A percentile compares a stretch with the other conserved stretches of the same genome.
phyloP scores from a whole-genome alignment of 805 yeast genomes.

The Hanseniaspora opuntiae region DNA sequence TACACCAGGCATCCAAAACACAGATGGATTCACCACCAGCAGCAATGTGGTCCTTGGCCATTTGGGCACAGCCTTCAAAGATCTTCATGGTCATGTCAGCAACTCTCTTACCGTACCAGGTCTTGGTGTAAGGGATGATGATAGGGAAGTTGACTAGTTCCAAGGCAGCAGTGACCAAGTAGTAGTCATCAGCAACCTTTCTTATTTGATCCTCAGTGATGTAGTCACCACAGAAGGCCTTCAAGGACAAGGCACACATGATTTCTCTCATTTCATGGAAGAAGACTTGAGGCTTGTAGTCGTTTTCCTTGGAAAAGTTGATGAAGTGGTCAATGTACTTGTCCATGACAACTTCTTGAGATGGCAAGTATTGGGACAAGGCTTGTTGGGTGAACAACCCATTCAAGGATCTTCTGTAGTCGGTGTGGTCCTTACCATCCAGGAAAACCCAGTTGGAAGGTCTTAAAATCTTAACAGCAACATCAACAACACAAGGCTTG shows the following conservation, averaged over 20 bases:
- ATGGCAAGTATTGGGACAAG: constrained; percentile 69
- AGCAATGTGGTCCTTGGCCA: constrained; percentile 68
- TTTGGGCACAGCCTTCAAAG: constrained; percentile 76
- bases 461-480: constrained; percentile 82
- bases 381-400: constrained; percentile 80
- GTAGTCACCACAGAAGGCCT: constrained; percentile 91
- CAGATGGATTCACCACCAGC: constrained; percentile 69
- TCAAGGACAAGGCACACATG: constrained; percentile 83
- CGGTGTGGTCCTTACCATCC: constrained; percentile 91
- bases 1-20: constrained; percentile 92
- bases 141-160: constrained; percentile 97
- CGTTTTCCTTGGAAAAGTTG: constrained; percentile 41
- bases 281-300: constrained; percentile 45
- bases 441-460: constrained; percentile 96
- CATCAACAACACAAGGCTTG: constrained; percentile 97
- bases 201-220: constrained; percentile 85
- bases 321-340: constrained; percentile 57
- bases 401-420: constrained; percentile 80
- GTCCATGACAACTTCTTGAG: constrained; percentile 74
- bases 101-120: constrained; percentile 92
- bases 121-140: constrained; percentile 86
- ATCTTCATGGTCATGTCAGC: constrained; percentile 90
- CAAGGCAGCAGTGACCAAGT: constrained; percentile 82
- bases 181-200: constrained; percentile 82
- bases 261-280: constrained; percentile 93